Percentiles rank a stretch among this genome's conserved stretches.
Conservation (phyloP, 2,329 filamentous ascomycete genomes). For the Gaeumannomyces tritici region DNA sequence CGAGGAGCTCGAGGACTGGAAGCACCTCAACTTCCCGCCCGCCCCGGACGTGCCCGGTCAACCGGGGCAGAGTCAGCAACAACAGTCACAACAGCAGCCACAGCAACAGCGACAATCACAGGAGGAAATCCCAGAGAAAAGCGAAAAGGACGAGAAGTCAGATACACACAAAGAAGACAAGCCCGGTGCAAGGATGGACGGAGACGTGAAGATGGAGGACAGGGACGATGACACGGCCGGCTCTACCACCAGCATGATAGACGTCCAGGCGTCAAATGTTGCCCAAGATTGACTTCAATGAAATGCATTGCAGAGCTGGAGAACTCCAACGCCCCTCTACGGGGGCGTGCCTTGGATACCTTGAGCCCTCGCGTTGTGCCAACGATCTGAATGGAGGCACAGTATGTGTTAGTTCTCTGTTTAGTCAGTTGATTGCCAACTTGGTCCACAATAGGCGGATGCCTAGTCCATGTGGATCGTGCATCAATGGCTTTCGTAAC, state of each 20-base stretch:
- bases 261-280: neutral
- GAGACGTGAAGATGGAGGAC: conserved; percentile 16
- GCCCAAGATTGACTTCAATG: neutral
- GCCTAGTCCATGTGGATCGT: neutral
- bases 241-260: neutral
- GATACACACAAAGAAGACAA: conserved; percentile 20
- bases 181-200: conserved; percentile 13
- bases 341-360: no score
- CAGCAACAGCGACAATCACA: neutral
- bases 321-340: no score
- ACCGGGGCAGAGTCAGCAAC: conserved; percentile 11
- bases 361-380: neutral
- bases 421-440: neutral
- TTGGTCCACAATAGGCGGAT: neutral
- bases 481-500: neutral
- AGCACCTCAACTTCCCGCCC: conserved; percentile 63
- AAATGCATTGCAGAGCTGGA: neutral
- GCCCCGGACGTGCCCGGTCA: conserved; percentile 24
- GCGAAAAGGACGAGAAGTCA: conserved; percentile 15
- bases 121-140: neutral
- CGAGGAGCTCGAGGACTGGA: conserved; percentile 93
- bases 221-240: conserved; percentile 10
- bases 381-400: neutral
- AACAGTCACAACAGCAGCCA: conserved; percentile 7
- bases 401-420: neutral